Evolutionary conservation across 2,329 filamentous ascomycete species (phyloP).

Genomic region (Ophiostoma fasciatum): DNA sequence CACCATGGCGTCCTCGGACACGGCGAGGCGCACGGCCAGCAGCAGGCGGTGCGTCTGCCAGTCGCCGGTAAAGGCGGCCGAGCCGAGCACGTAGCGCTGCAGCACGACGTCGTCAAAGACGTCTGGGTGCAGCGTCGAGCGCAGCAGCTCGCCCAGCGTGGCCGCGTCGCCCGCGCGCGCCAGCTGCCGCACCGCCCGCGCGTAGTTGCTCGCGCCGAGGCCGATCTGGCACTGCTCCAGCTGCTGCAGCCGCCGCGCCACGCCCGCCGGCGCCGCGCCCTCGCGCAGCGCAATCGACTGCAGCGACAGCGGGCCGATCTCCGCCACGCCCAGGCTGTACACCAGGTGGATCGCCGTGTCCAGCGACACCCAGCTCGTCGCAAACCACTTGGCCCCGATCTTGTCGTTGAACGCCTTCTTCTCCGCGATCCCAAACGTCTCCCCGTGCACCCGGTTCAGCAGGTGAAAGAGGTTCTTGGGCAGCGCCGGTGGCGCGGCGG

Average conservation of each 20-base stretch:
- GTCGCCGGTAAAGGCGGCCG: slow-evolving; percentile 22
- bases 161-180: slow-evolving; percentile 39
- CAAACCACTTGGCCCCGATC: slow-evolving; percentile 69
- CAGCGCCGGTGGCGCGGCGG: slow-evolving; percentile 1
- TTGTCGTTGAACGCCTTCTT: slow-evolving; percentile 45
- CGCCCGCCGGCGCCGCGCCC: slow-evolving; percentile 33
- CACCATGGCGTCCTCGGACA: slow-evolving; percentile 17
- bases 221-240: slow-evolving; percentile 48
- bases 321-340: slow-evolving; percentile 52
- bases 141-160: slow-evolving; percentile 29
- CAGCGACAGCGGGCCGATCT: slow-evolving; percentile 61
- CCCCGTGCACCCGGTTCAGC: slow-evolving; percentile 22
- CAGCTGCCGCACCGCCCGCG: slow-evolving; percentile 48
- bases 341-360: slow-evolving; percentile 58
- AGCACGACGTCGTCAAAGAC: slow-evolving; percentile 34
- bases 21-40: slow-evolving; percentile 26
- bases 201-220: slow-evolving; percentile 48
- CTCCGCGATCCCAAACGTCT: slow-evolving; percentile 23
- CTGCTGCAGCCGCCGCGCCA: slow-evolving; percentile 44
- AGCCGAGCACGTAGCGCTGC: slow-evolving; percentile 24
- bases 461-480: slow-evolving; percentile 8
- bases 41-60: slow-evolving; percentile 28
- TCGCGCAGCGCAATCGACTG: slow-evolving; percentile 63
- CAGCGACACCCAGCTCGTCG: slow-evolving; percentile 53
- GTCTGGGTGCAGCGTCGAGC: slow-evolving; percentile 38